Base-by-base conservation (phyloP, 2,329 filamentous ascomycete species). In the Plectosphaerella sp. region DNA sequence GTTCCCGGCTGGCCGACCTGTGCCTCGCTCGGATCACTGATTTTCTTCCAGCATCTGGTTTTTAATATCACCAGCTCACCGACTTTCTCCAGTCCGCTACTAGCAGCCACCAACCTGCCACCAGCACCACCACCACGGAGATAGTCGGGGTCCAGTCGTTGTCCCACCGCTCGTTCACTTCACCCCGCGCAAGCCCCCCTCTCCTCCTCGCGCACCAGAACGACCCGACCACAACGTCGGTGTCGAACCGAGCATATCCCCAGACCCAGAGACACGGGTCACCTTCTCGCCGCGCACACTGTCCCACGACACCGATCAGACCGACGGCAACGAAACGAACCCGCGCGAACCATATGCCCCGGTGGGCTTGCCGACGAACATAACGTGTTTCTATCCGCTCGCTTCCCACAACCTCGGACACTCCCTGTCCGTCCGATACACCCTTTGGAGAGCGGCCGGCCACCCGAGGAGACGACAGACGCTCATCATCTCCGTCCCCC, bases 31-130 rank as follows among this genome's bases (percentile, higher is more conserved):
- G 10, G 7, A 41, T 22, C 22, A 41, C 47, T 48, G 47, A 25
- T 41, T 36, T 12, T 12, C 22, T n/a, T 48, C 9, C 47, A 42
- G 47, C 39, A 48, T 48, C 47, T 48, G 41, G 47, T 48, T 48
- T 18, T 15, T 48, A 48, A 48, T 48, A 48, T 41, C 33, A 22
- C 20, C 16, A 42, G 28, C 3, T 39, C 36, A 16, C 41, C 41
- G 41, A 43, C 41, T 18, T 33, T 33, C 28, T 7, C 28, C 8
- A 33, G 28, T 12, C 28, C 28, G 28, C 28, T 33, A 33, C 28
- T 33, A 33, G 28, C 28, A 33, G 28, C 28, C 28, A 33, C 28
- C 28, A 33, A 33, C 28, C 28, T 33, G 8, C 28, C 28, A 33
- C 28, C 28, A 33, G 28, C 28, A 33, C 28, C 28, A 22, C 28